These are phyloP conservation scores for Lachnellula cervina DNA, from an alignment of 2,329 filamentous ascomycete species.

Conservation along the genomic window DNA sequence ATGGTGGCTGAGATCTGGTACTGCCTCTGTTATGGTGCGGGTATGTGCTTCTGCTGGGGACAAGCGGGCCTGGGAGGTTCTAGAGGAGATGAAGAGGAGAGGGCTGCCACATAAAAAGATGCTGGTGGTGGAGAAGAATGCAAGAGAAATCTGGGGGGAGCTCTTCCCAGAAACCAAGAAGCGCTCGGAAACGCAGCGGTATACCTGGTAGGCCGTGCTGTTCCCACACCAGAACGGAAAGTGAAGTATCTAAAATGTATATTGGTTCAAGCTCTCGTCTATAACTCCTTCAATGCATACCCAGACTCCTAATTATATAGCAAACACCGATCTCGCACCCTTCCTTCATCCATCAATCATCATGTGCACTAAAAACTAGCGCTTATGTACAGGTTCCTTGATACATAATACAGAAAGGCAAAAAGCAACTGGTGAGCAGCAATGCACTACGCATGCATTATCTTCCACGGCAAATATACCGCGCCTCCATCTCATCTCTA, in stretches of 20 bases:
- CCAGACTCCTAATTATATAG: background rate
- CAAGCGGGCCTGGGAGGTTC: slow-evolving; percentile 20
- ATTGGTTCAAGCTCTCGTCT: background rate
- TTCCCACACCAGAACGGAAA: too few species aligned
- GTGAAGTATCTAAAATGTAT: too few species aligned
- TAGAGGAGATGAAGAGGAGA: slow-evolving; percentile 23
- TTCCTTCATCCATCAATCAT: background rate
- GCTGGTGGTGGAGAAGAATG: background rate
- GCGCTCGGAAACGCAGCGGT: background rate
- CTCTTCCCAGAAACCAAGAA: background rate
- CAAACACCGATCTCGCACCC: background rate
- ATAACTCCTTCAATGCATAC: background rate
- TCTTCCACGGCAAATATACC: too few species aligned
- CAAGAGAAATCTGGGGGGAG: background rate
- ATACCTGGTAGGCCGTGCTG: too few species aligned
- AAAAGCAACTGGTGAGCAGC: too few species aligned
- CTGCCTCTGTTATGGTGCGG: slow-evolving; percentile 17
- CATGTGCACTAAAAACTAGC: background rate
- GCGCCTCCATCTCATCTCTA: too few species aligned
- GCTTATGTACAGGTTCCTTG: too few species aligned
- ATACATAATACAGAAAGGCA: too few species aligned
- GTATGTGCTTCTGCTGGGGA: slow-evolving; percentile 20
- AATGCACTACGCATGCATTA: too few species aligned
- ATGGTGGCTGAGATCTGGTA: slow-evolving; percentile 31
- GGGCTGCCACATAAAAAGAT: slow-evolving; percentile 9